Percentiles rank a stretch among this genome's conserved stretches.
Evolutionary conservation across 2,329 filamentous ascomycete species (phyloP).

Genomic region (Neodidymelliopsis sp.): DNA sequence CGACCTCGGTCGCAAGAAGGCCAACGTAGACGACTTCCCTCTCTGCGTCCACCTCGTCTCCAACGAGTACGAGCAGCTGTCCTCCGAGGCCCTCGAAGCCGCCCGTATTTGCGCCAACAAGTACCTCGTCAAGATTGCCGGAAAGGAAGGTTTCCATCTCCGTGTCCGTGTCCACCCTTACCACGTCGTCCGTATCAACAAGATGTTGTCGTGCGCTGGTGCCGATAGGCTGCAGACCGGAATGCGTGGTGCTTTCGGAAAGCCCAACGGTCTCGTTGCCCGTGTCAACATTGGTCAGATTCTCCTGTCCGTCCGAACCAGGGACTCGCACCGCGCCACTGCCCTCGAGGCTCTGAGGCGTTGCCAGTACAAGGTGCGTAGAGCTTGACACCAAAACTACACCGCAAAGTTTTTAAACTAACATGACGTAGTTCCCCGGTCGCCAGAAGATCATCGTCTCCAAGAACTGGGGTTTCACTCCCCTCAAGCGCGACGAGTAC

Average conservation of each 20-base stretch:
- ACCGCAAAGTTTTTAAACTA: background rate
- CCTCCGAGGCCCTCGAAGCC: conserved; percentile 98
- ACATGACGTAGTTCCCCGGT: conserved; percentile 78
- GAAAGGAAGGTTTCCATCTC: conserved; percentile 76
- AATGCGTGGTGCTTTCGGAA: conserved; percentile 99
- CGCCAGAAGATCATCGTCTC: conserved; percentile 99
- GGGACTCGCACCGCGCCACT: conserved; percentile 88
- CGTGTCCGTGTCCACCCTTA: conserved; percentile 91
- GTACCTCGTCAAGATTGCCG: conserved; percentile 75
- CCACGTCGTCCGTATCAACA: conserved; percentile 99
- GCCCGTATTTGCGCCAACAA: conserved; percentile 99
- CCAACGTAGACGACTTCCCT: conserved; percentile 99
- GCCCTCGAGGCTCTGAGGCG: conserved; percentile 99
- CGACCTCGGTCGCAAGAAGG: conserved; percentile 98
- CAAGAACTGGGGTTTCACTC: conserved; percentile 99
- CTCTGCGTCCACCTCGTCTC: conserved; percentile 97
- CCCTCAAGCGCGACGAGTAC: conserved; percentile 97
- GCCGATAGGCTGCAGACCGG: conserved; percentile 99
- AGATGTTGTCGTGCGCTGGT: conserved; percentile 99
- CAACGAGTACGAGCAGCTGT: conserved; percentile 99
- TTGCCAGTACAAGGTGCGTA: conserved; percentile 88
- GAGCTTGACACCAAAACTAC: background rate
- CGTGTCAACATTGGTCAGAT: conserved; percentile 99
- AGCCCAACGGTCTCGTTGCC: conserved; percentile 98
- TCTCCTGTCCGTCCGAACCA: conserved; percentile 94